Base-by-base conservation (phyloP, 208 protist genomes). In the Acanthamoeba quina region DNA sequence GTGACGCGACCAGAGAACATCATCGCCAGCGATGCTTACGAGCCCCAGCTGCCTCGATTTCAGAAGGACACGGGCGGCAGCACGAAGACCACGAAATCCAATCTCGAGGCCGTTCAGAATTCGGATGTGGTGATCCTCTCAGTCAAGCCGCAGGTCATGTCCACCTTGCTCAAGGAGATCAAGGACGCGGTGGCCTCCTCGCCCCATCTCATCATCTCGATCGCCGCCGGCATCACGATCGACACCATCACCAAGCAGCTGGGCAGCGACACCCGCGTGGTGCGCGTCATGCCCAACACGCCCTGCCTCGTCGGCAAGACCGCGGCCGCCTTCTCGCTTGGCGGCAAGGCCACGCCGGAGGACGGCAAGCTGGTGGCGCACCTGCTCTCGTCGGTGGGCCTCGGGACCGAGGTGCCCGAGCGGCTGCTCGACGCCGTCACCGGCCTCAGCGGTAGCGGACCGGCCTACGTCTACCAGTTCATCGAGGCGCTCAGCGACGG, bases 261-360 rank as follows among this genome's bases (percentile, higher is more conserved):
- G 5, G 94, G 92, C 0, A 64, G 83, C 3, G 90, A 94, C 3
- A 47, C 96, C 47, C 97, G 97, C 47, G 94, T 99, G 11, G 94
- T 99, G 6, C 97, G 99, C 37, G 98, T 99, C 1, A 99, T 99
- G 99, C 99, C 99, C 21, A 99, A 99, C 95, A 96, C 98, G 7
- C 97, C 98, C 0, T 95, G 94, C 11, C 94, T 97, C 64, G 98
- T 99, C 15, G 96, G 97, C 24, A 95, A 96, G 41, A 96, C 96
- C 37, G 96, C 98, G 11, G 92, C 96, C 29, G 97, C 60, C 24
- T 95, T 95, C 62, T 97, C 97, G 2, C 97, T 96, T 21, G 97
- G 97, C 31, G 68, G 68, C 34, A 97, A 98, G 90, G 64, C 94
- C 21, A 60, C 90, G 21, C 47, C 15, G n/a, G 90, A 94, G 44